phyloP scores from a whole-genome alignment of 768 basidiomycete species.

The Mycena rosella region DNA sequence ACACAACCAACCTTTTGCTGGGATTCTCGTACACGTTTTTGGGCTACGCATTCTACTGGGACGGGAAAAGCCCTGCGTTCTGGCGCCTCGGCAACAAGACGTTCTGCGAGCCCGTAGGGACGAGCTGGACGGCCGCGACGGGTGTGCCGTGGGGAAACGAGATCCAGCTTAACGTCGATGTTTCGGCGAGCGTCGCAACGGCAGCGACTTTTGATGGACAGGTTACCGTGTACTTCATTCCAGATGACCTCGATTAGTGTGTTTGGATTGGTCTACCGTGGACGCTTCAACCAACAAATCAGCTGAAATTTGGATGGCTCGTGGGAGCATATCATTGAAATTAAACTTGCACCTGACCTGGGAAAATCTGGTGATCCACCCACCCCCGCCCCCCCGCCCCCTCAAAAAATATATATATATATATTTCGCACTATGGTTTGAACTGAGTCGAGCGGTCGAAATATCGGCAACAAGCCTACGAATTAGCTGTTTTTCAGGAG shows the following conservation, averaged over 20 bases:
- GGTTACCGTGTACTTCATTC: constrained; percentile 11
- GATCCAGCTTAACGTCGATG: constrained; percentile 1
- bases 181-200: background rate
- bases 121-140: constrained; percentile 26
- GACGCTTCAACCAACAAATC: too few species aligned
- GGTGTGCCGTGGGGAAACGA: constrained; percentile 18
- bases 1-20: constrained; percentile 16
- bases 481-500: too few species aligned
- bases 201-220: constrained; percentile 10
- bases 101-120: constrained; percentile 16
- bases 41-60: constrained; percentile 25
- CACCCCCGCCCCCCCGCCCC: too few species aligned
- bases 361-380: too few species aligned
- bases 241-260: constrained; percentile 14
- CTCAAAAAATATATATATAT: too few species aligned
- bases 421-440: too few species aligned
- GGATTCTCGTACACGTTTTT: constrained; percentile 20
- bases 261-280: too few species aligned
- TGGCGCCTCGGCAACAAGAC: constrained; percentile 4
- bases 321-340: too few species aligned
- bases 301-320: too few species aligned
- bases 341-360: too few species aligned
- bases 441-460: too few species aligned
- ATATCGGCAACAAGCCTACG: too few species aligned
- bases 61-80: constrained; percentile 12